phyloP scores from a whole-genome alignment of 2,329 filamentous ascomycete genomes.

The Cladophialophora psammophila region DNA sequence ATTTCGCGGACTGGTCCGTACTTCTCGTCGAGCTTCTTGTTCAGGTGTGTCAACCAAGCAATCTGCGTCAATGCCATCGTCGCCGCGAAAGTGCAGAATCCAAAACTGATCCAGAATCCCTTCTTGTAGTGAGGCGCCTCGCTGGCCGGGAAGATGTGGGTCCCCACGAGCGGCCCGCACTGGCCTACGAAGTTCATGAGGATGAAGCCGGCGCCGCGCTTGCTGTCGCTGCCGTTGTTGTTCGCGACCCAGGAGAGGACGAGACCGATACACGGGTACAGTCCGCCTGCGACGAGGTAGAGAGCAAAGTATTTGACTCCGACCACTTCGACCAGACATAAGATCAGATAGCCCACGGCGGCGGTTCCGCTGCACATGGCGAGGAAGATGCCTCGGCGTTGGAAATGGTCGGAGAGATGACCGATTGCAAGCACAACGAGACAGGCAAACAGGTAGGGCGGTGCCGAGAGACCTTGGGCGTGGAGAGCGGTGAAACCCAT shows the following conservation, averaged over 20 bases:
- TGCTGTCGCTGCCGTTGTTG: conserved; percentile 37
- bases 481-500: conserved; percentile 35
- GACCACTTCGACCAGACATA: conserved; percentile 63
- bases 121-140: conserved; percentile 68
- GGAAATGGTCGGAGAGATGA: conserved; percentile 70
- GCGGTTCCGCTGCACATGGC: conserved; percentile 63
- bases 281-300: conserved; percentile 65
- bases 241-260: conserved; percentile 73
- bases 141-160: conserved; percentile 66
- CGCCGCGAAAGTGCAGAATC: conserved; percentile 60
- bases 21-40: conserved; percentile 32
- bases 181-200: conserved; percentile 83
- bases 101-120: conserved; percentile 69
- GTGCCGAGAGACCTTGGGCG: conserved; percentile 77
- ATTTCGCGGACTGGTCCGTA: conserved; percentile 40
- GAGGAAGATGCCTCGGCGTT: conserved; percentile 70
- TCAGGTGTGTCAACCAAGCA: conserved; percentile 40
- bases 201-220: conserved; percentile 45
- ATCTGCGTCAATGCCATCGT: conserved; percentile 34
- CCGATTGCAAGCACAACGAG: conserved; percentile 72
- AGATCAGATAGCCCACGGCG: conserved; percentile 69
- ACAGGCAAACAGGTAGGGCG: conserved; percentile 80
- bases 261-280: conserved; percentile 73
- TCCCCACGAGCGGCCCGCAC: conserved; percentile 74
- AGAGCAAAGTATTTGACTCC: conserved; percentile 61